Base-by-base conservation (phyloP, 257 asterid species). In the Schizonepeta tenuifolia region DNA sequence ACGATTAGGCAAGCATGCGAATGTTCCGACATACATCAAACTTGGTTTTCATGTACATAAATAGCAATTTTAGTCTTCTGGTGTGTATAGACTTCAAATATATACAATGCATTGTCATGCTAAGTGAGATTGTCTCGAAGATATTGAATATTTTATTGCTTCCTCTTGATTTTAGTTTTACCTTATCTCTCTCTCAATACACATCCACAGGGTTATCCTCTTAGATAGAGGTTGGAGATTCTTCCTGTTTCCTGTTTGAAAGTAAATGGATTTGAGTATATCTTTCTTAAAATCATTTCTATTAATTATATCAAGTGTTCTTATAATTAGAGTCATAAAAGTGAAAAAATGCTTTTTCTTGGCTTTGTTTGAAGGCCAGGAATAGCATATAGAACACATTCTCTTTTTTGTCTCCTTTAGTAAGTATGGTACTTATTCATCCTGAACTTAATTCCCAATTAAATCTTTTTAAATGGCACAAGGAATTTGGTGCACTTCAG, bases 341-440 rank as follows among this genome's bases (percentile, higher is more conserved):
- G 44, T n/a, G 55, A 77, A 26, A 40, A 78, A 78, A 82, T 86
- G 81, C 85, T 80, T 74, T 81, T 82, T 69, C 74, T 73, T 89
- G 82, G 77, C 89, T 83, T 91, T 66, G 83, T 83, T 83, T 76
- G 87, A 83, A 82, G 86, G 86, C 81, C 70, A 82, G 84, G 94
- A 81, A 79, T 87, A 79, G 90, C 79, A 84, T 78, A 78, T 61
- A 62, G 88, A 88, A 87, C 80, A 78, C 83, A 88, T 87, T 85
- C 91, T 75, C 24, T 85, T 36, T 36, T 80, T 74, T 85, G 88
- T 89, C 88, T 80, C 89, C 92, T 80, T 82, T 78, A 58, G 84
- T 76, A 79, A 80, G 86, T 81, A 87, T 80, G 88, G 90, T 81
- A 90, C 83, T 80, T 84, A 86, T 85, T 90, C 90, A 84, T 79